Base-by-base conservation (phyloP, 768 basidiomycete species). In the Amylocystis lapponica region DNA sequence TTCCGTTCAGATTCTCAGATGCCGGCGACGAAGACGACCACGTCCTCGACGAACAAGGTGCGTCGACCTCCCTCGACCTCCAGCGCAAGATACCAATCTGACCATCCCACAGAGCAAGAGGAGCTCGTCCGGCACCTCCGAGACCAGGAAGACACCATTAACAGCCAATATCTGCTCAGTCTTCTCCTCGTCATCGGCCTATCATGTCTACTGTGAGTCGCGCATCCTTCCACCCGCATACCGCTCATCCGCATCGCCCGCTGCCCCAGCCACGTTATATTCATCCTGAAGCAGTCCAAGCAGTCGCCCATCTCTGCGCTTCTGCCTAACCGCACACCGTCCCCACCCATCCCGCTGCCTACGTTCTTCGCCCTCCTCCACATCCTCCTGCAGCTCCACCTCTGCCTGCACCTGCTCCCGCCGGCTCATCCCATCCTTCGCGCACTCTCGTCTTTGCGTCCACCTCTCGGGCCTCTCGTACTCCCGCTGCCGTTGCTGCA, bases 31-130 rank as follows among this genome's bases (percentile, higher is more conserved):
- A 53, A 16, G 46, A 53, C 17, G 46, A 39, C 9, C 53, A 34
- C 16, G 45, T 60, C 10, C 39, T 58, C 19, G 57, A 60, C 27
- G 59, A 60, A 39, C 57, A 60, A 58, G 59, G 59, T 55, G 30
- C 21, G 38, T 34, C 1, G 26, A 12, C 14, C n/a, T n/a, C n/a
- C n/a, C n/a, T n/a, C n/a, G n/a, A n/a, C n/a, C n/a, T n/a, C n/a
- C n/a, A n/a, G n/a, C n/a, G n/a, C n/a, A n/a, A n/a, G n/a, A n/a
- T n/a, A n/a, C n/a, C n/a, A n/a, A n/a, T n/a, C n/a, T n/a, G n/a
- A n/a, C n/a, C n/a, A n/a, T n/a, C 3, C 21, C 14, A 7, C 36
- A 60, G 59, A 60, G 29, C 59, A 60, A 36, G 59, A 60, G 35
- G 53, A 55, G 32, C 37, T 60, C n/a, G 54, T 60, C 11, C 44